Evolutionary conservation across 208 protist genomes (phyloP), one percentile per base, ranked within the genome.

Genomic region (Porcisia deanei): DNA sequence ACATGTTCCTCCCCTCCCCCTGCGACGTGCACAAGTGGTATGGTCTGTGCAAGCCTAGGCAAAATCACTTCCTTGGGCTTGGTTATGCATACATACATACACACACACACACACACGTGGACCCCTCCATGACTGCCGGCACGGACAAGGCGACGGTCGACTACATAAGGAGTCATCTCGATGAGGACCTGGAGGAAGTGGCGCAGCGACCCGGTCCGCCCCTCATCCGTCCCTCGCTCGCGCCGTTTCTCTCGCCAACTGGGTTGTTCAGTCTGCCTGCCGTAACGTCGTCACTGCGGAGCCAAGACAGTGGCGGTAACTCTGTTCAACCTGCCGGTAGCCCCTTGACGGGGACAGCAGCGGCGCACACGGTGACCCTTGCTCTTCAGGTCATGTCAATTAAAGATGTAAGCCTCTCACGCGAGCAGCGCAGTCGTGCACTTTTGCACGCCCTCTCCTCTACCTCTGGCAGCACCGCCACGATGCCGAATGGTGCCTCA

Each of bases 311-410:
- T 49, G n/a, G 41, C 65, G 22, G 22, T 6, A 45, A 69, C 9
- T n/a, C 22, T 37, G 43, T 22, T 12, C 65, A 54, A 20, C 7
- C 65, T 14, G 30, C 25, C 53, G 37, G 41, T 3, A 47, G 4
- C 43, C 37, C 55, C 53, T 16, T 20, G 8, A 22, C 43, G 71
- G 30, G 30, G 30, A 30, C 30, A 30, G 2, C 45, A 59, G 34
- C 47, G 75, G 39, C 43, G 12, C 43, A 41, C 59, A 58, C 61
- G 37, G 30, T 79, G 53, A 67, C 9, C 10, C 47, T 91, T 25
- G 18, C 90, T 53, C 75, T 94, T 18, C 90, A 94, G 65, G 88
- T 94, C 37, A 85, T 91, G 55, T 74, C 77, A 4, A 79, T 91
- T 7, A 82, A 88, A 60, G 88, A 94, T 58, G 82, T 90, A 9